Conservation (phyloP, 495 filamentous ascomycete species). For the Cercophora sp. region DNA sequence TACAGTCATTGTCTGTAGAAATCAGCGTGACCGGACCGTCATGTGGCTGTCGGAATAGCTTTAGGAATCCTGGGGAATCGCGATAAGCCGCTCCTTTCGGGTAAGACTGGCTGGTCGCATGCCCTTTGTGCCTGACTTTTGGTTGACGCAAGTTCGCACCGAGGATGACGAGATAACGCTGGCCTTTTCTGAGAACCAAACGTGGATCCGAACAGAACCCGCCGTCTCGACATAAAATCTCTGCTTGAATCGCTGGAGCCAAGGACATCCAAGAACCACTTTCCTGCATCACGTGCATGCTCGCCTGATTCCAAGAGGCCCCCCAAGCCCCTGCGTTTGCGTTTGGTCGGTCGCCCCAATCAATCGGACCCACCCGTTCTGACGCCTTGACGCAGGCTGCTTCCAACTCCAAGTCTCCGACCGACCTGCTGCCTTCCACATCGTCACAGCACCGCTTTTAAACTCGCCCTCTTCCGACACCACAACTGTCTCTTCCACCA, state of each 20-base stretch:
- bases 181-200: too few relatives aligned
- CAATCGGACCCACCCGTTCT: constrained; percentile 20
- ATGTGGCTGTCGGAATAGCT: background rate
- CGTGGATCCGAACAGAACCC: too few relatives aligned
- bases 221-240: too few relatives aligned
- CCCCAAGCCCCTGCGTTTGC: constrained; percentile 13
- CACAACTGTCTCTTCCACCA: constrained; percentile 11
- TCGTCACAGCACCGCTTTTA: constrained; percentile 17
- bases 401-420: constrained; percentile 17
- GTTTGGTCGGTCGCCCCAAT: constrained; percentile 17
- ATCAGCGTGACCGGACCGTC: background rate
- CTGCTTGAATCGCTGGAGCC: too few relatives aligned
- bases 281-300: constrained; percentile 15
- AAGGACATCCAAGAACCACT: too few relatives aligned
- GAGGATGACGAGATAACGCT: too few relatives aligned
- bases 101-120: too few relatives aligned
- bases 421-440: constrained; percentile 26
- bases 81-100: too few relatives aligned
- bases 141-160: too few relatives aligned
- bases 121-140: constrained; percentile 5
- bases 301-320: constrained; percentile 9
- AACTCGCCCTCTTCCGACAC: constrained; percentile 12
- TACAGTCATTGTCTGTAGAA: too few relatives aligned
- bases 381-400: constrained; percentile 32
- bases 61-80: background rate